Conservation (phyloP, 208 protist genomes). For the Tetramitus jugosus region DNA sequence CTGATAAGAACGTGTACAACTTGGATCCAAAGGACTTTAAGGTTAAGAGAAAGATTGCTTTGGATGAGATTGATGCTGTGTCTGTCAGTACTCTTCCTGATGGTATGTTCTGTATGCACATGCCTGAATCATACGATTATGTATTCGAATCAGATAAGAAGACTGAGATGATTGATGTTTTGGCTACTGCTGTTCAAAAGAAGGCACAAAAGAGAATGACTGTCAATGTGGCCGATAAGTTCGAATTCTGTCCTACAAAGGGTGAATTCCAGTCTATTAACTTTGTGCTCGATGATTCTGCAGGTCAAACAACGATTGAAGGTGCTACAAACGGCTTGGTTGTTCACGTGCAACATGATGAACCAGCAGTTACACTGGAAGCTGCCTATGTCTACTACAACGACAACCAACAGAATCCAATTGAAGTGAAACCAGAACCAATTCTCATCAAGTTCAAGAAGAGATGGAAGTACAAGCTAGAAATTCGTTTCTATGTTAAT, state of each 20-base stretch:
- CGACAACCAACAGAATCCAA: not conserved
- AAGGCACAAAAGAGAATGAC: not conserved
- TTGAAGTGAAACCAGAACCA: conserved; percentile 7
- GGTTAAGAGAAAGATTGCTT: conserved; percentile 7
- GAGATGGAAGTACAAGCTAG: conserved; percentile 23
- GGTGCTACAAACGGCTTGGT: not conserved
- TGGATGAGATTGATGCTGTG: conserved; percentile 15
- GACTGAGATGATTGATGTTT: conserved; percentile 5
- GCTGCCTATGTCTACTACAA: conserved; percentile 16
- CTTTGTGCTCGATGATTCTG: not conserved
- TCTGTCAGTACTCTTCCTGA: not conserved
- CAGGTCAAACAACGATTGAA: not conserved
- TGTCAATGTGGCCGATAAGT: conserved; percentile 6
- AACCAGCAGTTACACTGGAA: conserved; percentile 11
- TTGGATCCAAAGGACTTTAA: conserved; percentile 20
- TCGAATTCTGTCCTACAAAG: not conserved
- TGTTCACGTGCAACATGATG: conserved; percentile 2
- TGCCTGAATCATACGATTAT: conserved; percentile 15
- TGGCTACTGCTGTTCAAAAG: not conserved
- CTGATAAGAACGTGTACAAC: conserved; percentile 20
- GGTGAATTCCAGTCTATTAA: not conserved
- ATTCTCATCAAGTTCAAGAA: conserved; percentile 12
- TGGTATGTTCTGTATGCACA: conserved; percentile 11
- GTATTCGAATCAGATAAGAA: conserved; percentile 16
- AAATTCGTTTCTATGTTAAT: conserved; percentile 27